These are phyloP conservation scores for Tylopilus rubrobrunneus DNA, from an alignment of 768 basidiomycete species.

Conservation along the genomic window DNA sequence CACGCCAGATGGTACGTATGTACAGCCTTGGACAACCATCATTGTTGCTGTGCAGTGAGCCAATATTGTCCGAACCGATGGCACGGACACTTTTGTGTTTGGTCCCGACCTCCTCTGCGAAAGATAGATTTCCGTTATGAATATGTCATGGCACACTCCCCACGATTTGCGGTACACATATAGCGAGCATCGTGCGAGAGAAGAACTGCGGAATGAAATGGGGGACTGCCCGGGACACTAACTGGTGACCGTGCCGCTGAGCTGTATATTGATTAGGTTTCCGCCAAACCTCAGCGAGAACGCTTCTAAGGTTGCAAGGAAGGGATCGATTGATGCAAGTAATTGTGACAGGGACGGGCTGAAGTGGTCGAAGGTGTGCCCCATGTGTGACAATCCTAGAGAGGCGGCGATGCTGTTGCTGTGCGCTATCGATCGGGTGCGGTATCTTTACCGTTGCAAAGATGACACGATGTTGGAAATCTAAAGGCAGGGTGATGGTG, in stretches of 20 bases:
- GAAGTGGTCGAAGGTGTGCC: not conserved
- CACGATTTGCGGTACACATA: not conserved
- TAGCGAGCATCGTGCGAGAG: constrained; percentile 3
- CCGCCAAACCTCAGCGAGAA: not conserved
- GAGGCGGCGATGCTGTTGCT: constrained; percentile 14
- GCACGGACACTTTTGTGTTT: not conserved
- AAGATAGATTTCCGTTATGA: not conserved
- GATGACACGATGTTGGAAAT: constrained; percentile 6
- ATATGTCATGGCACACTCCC: not conserved
- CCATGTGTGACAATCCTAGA: not conserved
- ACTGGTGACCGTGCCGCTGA: constrained; percentile 12
- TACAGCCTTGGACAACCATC: constrained; percentile 9
- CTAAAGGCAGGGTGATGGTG: not conserved
- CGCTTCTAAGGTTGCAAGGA: not conserved
- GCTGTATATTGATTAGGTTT: constrained; percentile 12
- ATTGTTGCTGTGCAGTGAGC: constrained; percentile 5
- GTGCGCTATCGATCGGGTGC: not conserved
- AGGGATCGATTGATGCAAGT: not conserved
- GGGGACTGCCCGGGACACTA: constrained; percentile 1
- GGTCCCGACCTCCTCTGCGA: not conserved
- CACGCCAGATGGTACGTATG: not conserved
- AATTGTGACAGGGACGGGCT: not conserved
- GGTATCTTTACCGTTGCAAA: constrained; percentile 1
- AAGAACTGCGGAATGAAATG: not conserved
- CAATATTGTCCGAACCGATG: not conserved